Evolutionary conservation across 2,329 filamentous ascomycete species (phyloP).

Genomic region (Fusarium sp.): DNA sequence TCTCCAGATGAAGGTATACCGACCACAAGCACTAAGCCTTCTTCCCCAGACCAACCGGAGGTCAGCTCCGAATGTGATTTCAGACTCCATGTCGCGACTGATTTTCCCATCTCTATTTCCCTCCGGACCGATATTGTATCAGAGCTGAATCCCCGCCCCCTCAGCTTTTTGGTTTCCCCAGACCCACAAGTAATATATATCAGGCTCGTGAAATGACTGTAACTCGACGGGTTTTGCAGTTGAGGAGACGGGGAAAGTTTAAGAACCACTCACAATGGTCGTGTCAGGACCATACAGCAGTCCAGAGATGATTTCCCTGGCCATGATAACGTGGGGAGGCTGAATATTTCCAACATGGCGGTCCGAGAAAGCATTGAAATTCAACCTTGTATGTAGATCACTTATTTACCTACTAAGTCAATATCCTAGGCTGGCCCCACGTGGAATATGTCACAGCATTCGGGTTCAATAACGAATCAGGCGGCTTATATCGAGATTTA

Average conservation of each 20-base stretch:
- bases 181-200: constrained; percentile 6
- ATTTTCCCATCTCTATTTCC: not conserved
- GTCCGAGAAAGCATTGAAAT: not conserved
- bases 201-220: not conserved
- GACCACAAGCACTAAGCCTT: not conserved
- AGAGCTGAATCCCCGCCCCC: not conserved
- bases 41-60: constrained; percentile 20
- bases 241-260: not conserved
- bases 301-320: not conserved
- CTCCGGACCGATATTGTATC: not conserved
- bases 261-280: not conserved
- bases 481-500: constrained; percentile 10
- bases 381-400: constrained; percentile 26
- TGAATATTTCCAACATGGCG: not conserved
- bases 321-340: not conserved
- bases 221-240: not conserved
- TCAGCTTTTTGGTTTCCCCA: not conserved
- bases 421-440: constrained; percentile 5
- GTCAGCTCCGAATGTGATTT: constrained; percentile 15
- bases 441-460: not conserved
- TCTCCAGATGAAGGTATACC: constrained; percentile 12
- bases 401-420: not conserved
- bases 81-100: not conserved
- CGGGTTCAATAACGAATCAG: constrained; percentile 16
- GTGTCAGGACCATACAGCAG: not conserved